Evolutionary conservation across 345 rosid species (phyloP).

Genomic region (Cardamine occulta): DNA sequence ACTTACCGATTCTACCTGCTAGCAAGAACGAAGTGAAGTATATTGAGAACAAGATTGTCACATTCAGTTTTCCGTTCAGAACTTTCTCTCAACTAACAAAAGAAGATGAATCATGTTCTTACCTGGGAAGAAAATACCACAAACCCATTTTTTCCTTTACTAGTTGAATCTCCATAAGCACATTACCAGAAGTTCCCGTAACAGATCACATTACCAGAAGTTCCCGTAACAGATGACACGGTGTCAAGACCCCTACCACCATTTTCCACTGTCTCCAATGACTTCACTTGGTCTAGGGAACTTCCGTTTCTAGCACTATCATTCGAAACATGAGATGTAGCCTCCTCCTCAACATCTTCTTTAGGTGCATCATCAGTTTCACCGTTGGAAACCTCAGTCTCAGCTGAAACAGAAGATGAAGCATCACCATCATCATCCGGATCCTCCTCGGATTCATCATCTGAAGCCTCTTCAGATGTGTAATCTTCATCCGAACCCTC

Average conservation of each 20-base stretch:
- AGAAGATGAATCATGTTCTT: background rate
- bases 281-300: background rate
- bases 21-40: background rate
- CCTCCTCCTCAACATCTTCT: background rate
- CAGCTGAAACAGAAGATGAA: background rate
- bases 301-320: background rate
- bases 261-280: background rate
- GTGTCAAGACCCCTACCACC: background rate
- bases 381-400: constrained; percentile 8
- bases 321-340: background rate
- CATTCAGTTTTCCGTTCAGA: too few relatives aligned
- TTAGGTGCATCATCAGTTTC: background rate
- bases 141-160: constrained; percentile 6
- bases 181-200: too few relatives aligned
- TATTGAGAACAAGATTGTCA: too few relatives aligned
- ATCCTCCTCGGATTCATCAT: background rate
- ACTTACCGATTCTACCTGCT: background rate
- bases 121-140: background rate
- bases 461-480: background rate
- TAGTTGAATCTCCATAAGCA: background rate
- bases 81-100: background rate
- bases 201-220: background rate
- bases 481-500: background rate
- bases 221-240: background rate
- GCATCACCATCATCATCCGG: background rate